These are phyloP conservation scores for Eimeria praecox DNA, from an alignment of 169 alveolate species.

Conservation along the genomic window DNA sequence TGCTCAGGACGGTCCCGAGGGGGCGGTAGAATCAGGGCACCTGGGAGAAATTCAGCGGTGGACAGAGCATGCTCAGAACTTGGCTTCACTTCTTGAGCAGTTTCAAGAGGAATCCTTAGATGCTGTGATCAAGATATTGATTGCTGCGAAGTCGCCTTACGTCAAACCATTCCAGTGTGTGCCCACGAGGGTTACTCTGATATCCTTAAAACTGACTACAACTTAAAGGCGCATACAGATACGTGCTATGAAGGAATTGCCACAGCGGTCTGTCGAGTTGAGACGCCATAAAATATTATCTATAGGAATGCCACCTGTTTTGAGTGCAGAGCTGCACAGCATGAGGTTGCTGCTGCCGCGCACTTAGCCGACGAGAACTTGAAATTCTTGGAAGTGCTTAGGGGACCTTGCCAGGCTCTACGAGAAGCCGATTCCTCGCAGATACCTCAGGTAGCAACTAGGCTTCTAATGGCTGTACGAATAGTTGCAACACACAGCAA, in stretches of 20 bases:
- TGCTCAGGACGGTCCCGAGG: slow-evolving; percentile 82
- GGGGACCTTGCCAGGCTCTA: slow-evolving; percentile 93
- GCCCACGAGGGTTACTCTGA: background rate
- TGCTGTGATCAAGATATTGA: slow-evolving; percentile 90
- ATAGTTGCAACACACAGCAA: slow-evolving; percentile 93
- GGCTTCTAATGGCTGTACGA: slow-evolving; percentile 94
- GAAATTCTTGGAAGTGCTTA: slow-evolving; percentile 90
- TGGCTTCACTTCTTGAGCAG: slow-evolving; percentile 91
- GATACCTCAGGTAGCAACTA: slow-evolving; percentile 92
- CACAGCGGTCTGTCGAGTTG: background rate
- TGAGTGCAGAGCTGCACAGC: slow-evolving; percentile 88
- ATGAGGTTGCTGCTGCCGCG: slow-evolving; percentile 91
- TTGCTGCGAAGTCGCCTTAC: slow-evolving; percentile 92
- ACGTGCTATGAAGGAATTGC: background rate
- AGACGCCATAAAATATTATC: background rate
- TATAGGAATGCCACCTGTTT: background rate
- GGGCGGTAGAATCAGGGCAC: slow-evolving; percentile 94
- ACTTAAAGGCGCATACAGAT: background rate
- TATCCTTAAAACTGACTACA: background rate
- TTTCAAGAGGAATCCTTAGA: slow-evolving; percentile 91
- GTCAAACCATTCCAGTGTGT: slow-evolving; percentile 89
- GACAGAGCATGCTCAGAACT: slow-evolving; percentile 92
- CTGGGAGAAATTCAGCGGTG: slow-evolving; percentile 95
- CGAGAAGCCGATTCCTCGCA: slow-evolving; percentile 92
- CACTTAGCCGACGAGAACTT: slow-evolving; percentile 93